These are phyloP conservation scores for Bathelium albidoporum DNA, from an alignment of 495 filamentous ascomycete species.

Conservation along the genomic window DNA sequence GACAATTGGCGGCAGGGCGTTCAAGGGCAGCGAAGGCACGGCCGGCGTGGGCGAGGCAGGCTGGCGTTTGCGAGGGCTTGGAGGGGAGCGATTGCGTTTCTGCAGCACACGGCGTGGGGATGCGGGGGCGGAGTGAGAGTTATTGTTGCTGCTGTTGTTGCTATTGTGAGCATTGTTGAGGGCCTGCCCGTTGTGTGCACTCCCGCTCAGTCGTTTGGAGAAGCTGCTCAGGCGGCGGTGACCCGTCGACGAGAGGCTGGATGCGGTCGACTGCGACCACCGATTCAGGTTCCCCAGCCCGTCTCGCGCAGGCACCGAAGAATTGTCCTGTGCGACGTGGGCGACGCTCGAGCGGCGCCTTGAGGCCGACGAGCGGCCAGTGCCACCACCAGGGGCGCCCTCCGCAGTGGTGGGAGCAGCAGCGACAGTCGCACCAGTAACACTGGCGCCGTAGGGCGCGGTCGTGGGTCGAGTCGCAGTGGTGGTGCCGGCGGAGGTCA, in stretches of 20 bases:
- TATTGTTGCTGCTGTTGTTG: no score
- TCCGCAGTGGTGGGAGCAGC: no score
- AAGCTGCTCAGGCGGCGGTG: constrained; percentile 41
- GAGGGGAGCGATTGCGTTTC: constrained; percentile 19
- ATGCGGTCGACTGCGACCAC: constrained; percentile 70
- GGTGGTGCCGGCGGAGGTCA: constrained; percentile 24
- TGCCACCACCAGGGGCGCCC: constrained; percentile 1
- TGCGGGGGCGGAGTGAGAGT: constrained; percentile 10
- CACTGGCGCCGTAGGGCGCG: constrained; percentile 13
- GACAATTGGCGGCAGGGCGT: constrained; percentile 23
- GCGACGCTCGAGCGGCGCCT: constrained; percentile 28
- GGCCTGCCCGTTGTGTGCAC: constrained; percentile 8
- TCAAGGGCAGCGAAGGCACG: constrained; percentile 18
- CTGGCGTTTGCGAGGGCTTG: constrained; percentile 21
- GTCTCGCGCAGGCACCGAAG: constrained; percentile 46
- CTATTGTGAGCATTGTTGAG: constrained; percentile 5
- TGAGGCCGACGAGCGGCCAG: constrained; percentile 8
- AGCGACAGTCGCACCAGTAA: constrained; percentile 7
- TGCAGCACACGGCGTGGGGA: constrained; percentile 8
- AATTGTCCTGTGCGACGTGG: constrained; percentile 26
- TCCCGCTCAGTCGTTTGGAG: constrained; percentile 44
- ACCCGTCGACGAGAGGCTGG: constrained; percentile 49
- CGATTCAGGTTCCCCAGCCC: constrained; percentile 66
- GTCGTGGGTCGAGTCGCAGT: constrained; percentile 17
- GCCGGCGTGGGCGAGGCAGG: constrained; percentile 21